Evolutionary conservation across 768 basidiomycete species (phyloP).

Genomic region (Mrakia hoshinonis): DNA sequence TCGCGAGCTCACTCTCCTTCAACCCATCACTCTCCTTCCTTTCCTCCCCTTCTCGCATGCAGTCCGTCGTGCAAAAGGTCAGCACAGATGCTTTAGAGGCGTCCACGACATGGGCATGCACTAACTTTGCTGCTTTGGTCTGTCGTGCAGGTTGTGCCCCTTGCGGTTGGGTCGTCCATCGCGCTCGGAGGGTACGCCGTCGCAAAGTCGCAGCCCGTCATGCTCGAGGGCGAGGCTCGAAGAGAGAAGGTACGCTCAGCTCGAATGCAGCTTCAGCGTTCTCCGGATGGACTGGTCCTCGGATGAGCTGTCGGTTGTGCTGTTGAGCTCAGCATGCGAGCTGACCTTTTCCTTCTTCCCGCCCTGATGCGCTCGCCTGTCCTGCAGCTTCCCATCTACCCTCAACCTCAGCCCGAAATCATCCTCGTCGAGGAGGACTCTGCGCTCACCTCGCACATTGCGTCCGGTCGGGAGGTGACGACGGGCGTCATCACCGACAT

Average conservation of each 20-base stretch:
- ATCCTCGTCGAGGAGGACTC: slow-evolving; percentile 66
- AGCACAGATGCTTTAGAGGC: not conserved
- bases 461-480: slow-evolving; percentile 54
- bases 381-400: slow-evolving; percentile 28
- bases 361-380: not conserved
- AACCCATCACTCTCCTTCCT: not conserved
- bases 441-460: slow-evolving; percentile 67
- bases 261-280: not conserved
- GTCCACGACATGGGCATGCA: not conserved
- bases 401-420: slow-evolving; percentile 45
- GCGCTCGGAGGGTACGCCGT: slow-evolving; percentile 9
- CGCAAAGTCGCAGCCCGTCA: not conserved
- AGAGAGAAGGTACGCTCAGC: slow-evolving; percentile 1
- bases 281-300: not conserved
- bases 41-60: not conserved
- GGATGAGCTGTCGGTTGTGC: not conserved
- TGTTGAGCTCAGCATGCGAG: not conserved
- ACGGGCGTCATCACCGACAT: slow-evolving; percentile 53
- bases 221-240: not conserved
- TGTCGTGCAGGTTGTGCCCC: not conserved
- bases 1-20: too few relatives aligned
- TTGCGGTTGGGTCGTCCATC: slow-evolving; percentile 13
- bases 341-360: slow-evolving; percentile 15
- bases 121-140: not conserved
- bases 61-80: not conserved